Percentiles rank a stretch among this genome's conserved stretches.
These are phyloP conservation scores for Inga leiocalycina DNA, from an alignment of 306 rosid genomes.

Conservation along the genomic window DNA sequence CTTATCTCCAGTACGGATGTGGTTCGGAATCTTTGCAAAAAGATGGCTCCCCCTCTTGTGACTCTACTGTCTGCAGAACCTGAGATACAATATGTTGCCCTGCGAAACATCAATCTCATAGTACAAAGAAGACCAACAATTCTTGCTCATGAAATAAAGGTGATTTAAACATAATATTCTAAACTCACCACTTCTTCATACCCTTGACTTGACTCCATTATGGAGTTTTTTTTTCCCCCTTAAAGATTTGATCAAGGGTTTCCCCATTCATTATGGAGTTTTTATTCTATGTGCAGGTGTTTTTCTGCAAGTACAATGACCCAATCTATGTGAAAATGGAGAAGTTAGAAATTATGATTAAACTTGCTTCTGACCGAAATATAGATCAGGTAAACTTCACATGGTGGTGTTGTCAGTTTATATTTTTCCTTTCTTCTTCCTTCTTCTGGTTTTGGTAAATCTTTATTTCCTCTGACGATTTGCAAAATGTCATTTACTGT, in stretches of 20 bases:
- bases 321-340: conserved; percentile 99
- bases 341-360: conserved; percentile 97
- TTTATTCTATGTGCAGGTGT: conserved; percentile 64
- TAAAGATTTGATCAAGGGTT: too few species aligned
- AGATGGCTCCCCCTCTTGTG: conserved; percentile 99
- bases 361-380: conserved; percentile 96
- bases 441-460: conserved; percentile 2
- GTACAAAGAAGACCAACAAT: conserved; percentile 98
- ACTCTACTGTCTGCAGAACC: conserved; percentile 98
- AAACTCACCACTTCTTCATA: conserved; percentile 22
- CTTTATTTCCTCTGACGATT: background rate
- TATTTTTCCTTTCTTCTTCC: conserved; percentile 6
- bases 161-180: conserved; percentile 37
- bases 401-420: conserved; percentile 13
- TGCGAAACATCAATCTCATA: conserved; percentile 96
- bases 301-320: conserved; percentile 99
- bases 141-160: conserved; percentile 99
- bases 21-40: conserved; percentile 98
- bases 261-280: background rate
- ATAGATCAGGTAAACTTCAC: conserved; percentile 80
- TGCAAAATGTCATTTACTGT: conserved; percentile 1
- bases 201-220: conserved; percentile 13
- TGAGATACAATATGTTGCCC: conserved; percentile 98
- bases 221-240: background rate
- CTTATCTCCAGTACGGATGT: conserved; percentile 95